Percentiles rank a stretch among this genome's conserved stretches.
These are phyloP conservation scores for Dendrobium officinale DNA, from an alignment of 106 monocot species.

Conservation along the genomic window DNA sequence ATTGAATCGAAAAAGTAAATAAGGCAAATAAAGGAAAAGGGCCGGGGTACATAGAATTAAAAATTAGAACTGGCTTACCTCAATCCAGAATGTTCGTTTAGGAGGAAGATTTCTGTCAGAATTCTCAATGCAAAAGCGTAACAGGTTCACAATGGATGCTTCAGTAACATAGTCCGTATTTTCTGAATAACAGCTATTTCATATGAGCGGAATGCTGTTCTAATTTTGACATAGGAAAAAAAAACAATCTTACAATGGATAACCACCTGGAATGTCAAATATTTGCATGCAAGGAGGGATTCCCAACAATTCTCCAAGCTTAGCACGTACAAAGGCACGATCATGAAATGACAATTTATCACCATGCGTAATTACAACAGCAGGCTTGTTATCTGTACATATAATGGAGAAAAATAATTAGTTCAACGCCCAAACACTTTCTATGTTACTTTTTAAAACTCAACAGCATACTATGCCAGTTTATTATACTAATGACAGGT, in stretches of 20 bases:
- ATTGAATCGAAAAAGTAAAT: too few relatives aligned
- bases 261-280: constrained; percentile 59
- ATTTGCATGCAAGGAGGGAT: constrained; percentile 47
- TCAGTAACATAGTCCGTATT: constrained; percentile 24
- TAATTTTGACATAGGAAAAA: background rate
- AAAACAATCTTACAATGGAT: background rate
- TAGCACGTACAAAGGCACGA: constrained; percentile 24
- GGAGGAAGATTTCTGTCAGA: constrained; percentile 51
- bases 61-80: background rate
- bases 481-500: too few relatives aligned
- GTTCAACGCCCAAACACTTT: too few relatives aligned
- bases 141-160: constrained; percentile 37
- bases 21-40: too few relatives aligned
- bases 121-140: constrained; percentile 52
- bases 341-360: constrained; percentile 40
- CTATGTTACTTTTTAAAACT: too few relatives aligned
- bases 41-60: background rate
- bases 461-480: too few relatives aligned
- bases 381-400: constrained; percentile 47
- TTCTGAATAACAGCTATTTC: constrained; percentile 21
- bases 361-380: constrained; percentile 60
- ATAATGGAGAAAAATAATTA: too few relatives aligned
- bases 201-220: background rate
- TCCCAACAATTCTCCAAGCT: constrained; percentile 36
- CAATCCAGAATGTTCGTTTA: background rate